These are phyloP conservation scores for Aspergillus baeticus DNA, from an alignment of 495 filamentous ascomycete genomes.

Conservation along the genomic window DNA sequence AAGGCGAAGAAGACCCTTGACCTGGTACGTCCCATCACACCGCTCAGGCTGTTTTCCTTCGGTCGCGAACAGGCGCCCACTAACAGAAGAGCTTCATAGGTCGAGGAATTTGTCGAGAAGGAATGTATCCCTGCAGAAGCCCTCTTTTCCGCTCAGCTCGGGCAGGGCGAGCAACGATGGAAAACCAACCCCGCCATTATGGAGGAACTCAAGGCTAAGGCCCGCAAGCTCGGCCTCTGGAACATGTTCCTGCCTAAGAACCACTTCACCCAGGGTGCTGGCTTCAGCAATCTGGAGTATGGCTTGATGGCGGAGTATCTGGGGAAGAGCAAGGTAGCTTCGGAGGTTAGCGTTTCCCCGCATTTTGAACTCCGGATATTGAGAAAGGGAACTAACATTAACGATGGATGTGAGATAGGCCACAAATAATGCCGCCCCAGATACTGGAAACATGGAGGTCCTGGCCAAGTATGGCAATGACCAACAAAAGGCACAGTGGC, in stretches of 20 bases:
- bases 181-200: slow-evolving; percentile 74
- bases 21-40: slow-evolving; percentile 41
- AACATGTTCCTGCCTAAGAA: slow-evolving; percentile 96
- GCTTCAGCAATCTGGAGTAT: slow-evolving; percentile 88
- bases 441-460: slow-evolving; percentile 96
- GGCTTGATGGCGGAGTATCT: slow-evolving; percentile 90
- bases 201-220: slow-evolving; percentile 84
- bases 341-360: slow-evolving; percentile 52
- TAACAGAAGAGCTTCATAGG: slow-evolving; percentile 42
- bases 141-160: slow-evolving; percentile 75
- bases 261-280: slow-evolving; percentile 92
- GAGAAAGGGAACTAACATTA: background rate
- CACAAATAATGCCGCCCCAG: slow-evolving; percentile 86
- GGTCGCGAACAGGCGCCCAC: slow-evolving; percentile 15
- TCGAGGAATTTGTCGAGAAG: slow-evolving; percentile 95
- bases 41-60: background rate
- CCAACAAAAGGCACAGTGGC: slow-evolving; percentile 84
- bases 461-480: slow-evolving; percentile 90
- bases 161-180: slow-evolving; percentile 72
- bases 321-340: slow-evolving; percentile 74
- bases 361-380: background rate
- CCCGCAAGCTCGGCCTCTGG: slow-evolving; percentile 85
- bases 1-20: slow-evolving; percentile 73
- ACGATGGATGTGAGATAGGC: slow-evolving; percentile 48
- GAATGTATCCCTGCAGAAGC: slow-evolving; percentile 88